Evolutionary conservation across 495 filamentous ascomycete genomes (phyloP).

Genomic region (Articulospora tetracladia): DNA sequence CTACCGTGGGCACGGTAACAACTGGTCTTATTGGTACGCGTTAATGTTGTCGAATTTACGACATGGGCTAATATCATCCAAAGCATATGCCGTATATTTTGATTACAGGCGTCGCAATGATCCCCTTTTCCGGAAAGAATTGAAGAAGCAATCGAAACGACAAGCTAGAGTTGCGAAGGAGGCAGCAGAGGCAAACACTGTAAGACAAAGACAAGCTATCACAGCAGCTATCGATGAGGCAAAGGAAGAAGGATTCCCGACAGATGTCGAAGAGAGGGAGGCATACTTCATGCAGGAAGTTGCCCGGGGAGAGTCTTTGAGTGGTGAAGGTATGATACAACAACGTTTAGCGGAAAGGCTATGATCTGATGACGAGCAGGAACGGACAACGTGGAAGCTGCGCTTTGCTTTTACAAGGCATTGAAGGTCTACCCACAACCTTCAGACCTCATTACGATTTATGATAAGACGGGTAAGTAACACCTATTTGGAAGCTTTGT

Average conservation of each 20-base stretch:
- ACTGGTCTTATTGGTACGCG: conserved; percentile 72
- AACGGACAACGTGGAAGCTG: conserved; percentile 72
- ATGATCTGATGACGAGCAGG: conserved; percentile 41
- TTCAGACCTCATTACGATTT: conserved; percentile 87
- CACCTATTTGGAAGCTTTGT: conserved; percentile 17
- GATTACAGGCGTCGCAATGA: conserved; percentile 88
- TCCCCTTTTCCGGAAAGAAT: conserved; percentile 76
- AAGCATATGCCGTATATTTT: conserved; percentile 83
- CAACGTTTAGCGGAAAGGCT: background rate
- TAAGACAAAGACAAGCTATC: conserved; percentile 68
- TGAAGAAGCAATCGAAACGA: conserved; percentile 78
- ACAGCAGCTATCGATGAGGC: conserved; percentile 68
- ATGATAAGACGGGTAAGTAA: conserved; percentile 77
- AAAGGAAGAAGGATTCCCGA: conserved; percentile 87
- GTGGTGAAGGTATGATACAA: conserved; percentile 55
- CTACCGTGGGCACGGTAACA: conserved; percentile 66
- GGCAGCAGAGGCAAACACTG: conserved; percentile 62
- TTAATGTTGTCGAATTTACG: background rate
- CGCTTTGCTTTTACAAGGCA: conserved; percentile 94
- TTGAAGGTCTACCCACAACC: conserved; percentile 97
- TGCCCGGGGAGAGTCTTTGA: conserved; percentile 75
- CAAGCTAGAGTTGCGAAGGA: conserved; percentile 74
- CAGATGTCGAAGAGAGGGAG: conserved; percentile 77
- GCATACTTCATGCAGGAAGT: conserved; percentile 94
- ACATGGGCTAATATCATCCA: conserved; percentile 14